phyloP scores from a whole-genome alignment of 805 yeast genomes.

The Candida dendrica region DNA sequence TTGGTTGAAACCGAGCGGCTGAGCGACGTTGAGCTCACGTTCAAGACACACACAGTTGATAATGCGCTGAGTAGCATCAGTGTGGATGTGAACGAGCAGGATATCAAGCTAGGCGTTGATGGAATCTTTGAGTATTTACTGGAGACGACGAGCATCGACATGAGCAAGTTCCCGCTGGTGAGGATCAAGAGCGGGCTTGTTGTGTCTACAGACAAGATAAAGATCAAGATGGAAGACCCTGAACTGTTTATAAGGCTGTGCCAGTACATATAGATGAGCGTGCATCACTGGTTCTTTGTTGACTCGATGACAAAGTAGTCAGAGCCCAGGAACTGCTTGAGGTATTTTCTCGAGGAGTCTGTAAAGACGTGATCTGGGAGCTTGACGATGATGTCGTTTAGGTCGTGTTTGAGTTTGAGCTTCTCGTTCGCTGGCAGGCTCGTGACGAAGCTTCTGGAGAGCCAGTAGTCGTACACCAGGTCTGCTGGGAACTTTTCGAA shows the following conservation, averaged over 20 bases:
- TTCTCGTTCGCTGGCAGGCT: constrained; percentile 31
- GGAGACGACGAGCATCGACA: not conserved
- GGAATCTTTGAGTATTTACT: not conserved
- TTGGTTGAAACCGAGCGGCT: constrained; percentile 12
- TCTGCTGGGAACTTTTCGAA: constrained; percentile 26
- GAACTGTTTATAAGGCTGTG: constrained; percentile 14
- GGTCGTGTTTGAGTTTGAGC: constrained; percentile 20
- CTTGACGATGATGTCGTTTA: constrained; percentile 23
- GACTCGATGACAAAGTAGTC: constrained; percentile 13
- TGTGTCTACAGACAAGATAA: not conserved
- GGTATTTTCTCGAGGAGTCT: not conserved
- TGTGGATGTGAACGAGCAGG: constrained; percentile 14
- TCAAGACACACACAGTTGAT: constrained; percentile 15
- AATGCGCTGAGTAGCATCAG: constrained; percentile 17
- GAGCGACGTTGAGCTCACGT: constrained; percentile 22
- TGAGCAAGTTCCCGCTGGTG: not conserved
- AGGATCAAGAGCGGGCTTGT: not conserved
- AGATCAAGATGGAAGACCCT: not conserved
- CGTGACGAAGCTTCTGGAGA: constrained; percentile 48
- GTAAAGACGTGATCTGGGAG: constrained; percentile 4
- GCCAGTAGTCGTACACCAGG: constrained; percentile 42
- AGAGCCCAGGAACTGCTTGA: constrained; percentile 17
- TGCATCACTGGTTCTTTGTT: not conserved
- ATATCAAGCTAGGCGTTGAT: not conserved
- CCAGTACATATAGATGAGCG: constrained; percentile 4